These are phyloP conservation scores for cucumber (Cucumis sativus) DNA, from an alignment of 306 rosid species.

Conservation along the genomic window Cucumber_9930_V3 NC_026656.2:2922501-2923000, in stretches of 20 bases:
- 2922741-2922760: background rate
- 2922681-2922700: slow-evolving; percentile 52
- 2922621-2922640: slow-evolving; percentile 66
- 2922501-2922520: background rate
- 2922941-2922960: background rate
- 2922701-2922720: background rate
- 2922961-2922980: background rate
- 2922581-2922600: slow-evolving; percentile 77
- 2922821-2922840: slow-evolving; percentile 92
- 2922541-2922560: slow-evolving; percentile 6
- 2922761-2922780: slow-evolving; percentile 74
- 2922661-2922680: slow-evolving; percentile 75
- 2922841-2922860: slow-evolving; percentile 76
- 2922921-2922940: background rate
- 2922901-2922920: background rate
- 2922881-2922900: slow-evolving; percentile 92
- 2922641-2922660: slow-evolving; percentile 95
- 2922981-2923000: background rate
- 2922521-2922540: background rate
- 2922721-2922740: background rate
- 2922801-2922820: slow-evolving; percentile 87
- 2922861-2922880: slow-evolving; percentile 78
- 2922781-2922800: slow-evolving; percentile 97
- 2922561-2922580: slow-evolving; percentile 97
- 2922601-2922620: slow-evolving; percentile 84